Evolutionary conservation across 257 asterid species (phyloP).

Genomic region (Craterostigma plantagineum): DNA sequence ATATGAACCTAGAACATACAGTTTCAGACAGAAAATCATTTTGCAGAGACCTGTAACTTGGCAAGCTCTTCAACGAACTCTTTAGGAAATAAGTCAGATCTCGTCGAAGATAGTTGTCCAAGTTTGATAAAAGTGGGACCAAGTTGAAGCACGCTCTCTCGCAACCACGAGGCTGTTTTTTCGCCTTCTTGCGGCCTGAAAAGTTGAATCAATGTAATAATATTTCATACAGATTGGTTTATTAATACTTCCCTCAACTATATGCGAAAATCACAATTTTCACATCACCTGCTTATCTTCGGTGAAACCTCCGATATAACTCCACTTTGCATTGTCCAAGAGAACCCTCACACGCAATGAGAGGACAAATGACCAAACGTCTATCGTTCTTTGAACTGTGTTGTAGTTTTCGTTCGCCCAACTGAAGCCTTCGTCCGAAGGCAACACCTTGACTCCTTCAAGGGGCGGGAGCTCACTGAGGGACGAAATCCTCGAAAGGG

Average conservation of each 20-base stretch:
- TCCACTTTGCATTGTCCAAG: slow-evolving; percentile 75
- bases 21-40: not conserved
- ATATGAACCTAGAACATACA: not conserved
- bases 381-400: slow-evolving; percentile 59
- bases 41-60: slow-evolving; percentile 66
- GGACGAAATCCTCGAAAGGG: slow-evolving; percentile 11
- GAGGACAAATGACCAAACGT: slow-evolving; percentile 90
- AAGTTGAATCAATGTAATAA: not conserved
- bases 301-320: slow-evolving; percentile 57
- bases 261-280: not conserved
- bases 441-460: slow-evolving; percentile 55
- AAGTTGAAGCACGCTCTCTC: slow-evolving; percentile 75
- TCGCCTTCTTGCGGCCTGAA: slow-evolving; percentile 49
- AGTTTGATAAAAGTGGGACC: slow-evolving; percentile 96
- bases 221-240: not conserved
- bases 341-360: slow-evolving; percentile 66
- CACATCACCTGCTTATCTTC: slow-evolving; percentile 70
- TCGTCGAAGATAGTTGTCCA: slow-evolving; percentile 87
- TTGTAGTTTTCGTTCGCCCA: slow-evolving; percentile 94
- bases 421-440: slow-evolving; percentile 90
- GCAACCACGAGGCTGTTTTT: slow-evolving; percentile 79
- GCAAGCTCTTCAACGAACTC: slow-evolving; percentile 95
- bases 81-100: slow-evolving; percentile 85
- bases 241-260: not conserved
- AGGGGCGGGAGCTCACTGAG: slow-evolving; percentile 41